Evolutionary conservation across 2,329 filamentous ascomycete genomes (phyloP), one percentile per base, ranked within the genome.

Genomic region (Cryphonectria radicalis): DNA sequence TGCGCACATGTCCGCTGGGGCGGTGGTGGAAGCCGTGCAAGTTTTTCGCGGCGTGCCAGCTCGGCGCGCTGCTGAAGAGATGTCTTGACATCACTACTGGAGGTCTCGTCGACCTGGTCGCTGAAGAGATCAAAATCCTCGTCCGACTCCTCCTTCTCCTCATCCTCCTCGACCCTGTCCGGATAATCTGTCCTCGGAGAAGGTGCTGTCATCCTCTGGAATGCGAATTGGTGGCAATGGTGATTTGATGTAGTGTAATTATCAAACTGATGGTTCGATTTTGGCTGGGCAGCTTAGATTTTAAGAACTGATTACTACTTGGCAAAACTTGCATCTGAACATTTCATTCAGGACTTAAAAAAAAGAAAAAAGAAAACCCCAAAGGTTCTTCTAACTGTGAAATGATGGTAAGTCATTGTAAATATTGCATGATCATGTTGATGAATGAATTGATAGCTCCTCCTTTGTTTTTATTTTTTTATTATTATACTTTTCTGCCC

Each of bases 41-140:
- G 71, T 63, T 69, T 73, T 60, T 68, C 66, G 35, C 69, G 40
- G 14, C 71, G 71, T 13, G 69, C 69, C 35, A 53, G 57, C n/a
- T 71, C 69, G 13, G 71, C 71, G n/a, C 71, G 69, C 37, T 69
- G 55, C 40, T 35, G 57, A 14, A 69, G 66, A 17, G 40, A 42
- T 22, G 11, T 8, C 17, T 35, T 62, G 1, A 68, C 19, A 22
- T 64, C 63, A 22, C 55, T 46, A 32, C 13, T 22, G 4, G 68
- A 59, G 4, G 32, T 25, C 35, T 63, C 35, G 32, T 71, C 69
- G 53, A 32, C 28, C 19, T 71, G 66, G 32, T 69, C 71, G 35
- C 32, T 19, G 32, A 73, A 73, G 66, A 73, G 71, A 43, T 73
- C 69, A 17, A 71, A 53, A 0, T 73, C 66, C n/a, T 64, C 57